phyloP scores from a whole-genome alignment of 192 early-diverging fungal species.

The Podila clonocystis region DNA sequence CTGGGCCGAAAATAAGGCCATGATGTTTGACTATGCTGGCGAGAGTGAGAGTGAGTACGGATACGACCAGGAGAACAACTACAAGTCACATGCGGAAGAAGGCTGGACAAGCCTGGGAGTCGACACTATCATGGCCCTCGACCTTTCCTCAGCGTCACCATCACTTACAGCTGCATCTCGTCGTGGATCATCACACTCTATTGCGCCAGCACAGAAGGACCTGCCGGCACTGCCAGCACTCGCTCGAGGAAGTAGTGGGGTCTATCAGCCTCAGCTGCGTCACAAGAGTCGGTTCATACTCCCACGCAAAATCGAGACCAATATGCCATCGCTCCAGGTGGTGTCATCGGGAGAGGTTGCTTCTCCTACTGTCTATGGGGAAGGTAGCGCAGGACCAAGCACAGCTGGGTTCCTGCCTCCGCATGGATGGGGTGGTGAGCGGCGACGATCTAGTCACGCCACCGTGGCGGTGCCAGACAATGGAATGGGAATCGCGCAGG shows the following conservation, averaged over 20 bases:
- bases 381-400: conserved; percentile 12
- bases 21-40: conserved; percentile 23
- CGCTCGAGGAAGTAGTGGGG: neutral
- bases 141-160: neutral
- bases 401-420: conserved; percentile 37
- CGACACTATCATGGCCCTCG: conserved; percentile 11
- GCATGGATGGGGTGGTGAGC: conserved; percentile 32
- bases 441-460: conserved; percentile 37
- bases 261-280: conserved; percentile 7
- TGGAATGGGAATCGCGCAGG: conserved; percentile 14
- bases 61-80: conserved; percentile 14
- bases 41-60: conserved; percentile 21
- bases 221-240: neutral
- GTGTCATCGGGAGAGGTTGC: conserved; percentile 5
- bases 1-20: conserved; percentile 23
- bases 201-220: neutral
- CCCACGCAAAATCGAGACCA: conserved; percentile 36
- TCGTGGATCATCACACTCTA: conserved; percentile 6
- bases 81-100: conserved; percentile 44
- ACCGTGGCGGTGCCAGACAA: conserved; percentile 33
- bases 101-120: conserved; percentile 31
- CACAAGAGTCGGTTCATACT: conserved; percentile 40
- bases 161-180: neutral
- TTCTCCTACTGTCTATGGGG: conserved; percentile 25
- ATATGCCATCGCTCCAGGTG: neutral